Conservation (phyloP, 139 green algal species). For the Haematococcus lacustris region DNA sequence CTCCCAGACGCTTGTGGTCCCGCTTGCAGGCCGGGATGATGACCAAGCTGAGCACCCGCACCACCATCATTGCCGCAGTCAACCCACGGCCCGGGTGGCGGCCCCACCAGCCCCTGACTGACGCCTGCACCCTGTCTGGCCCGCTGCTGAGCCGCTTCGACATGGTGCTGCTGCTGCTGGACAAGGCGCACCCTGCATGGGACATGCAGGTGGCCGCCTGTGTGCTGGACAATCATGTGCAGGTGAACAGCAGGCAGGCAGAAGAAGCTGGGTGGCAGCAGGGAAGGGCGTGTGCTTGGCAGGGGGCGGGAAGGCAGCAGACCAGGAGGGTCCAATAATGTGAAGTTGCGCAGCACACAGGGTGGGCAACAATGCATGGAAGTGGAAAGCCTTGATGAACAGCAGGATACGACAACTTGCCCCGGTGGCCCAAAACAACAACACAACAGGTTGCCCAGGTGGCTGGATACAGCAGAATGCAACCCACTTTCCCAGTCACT, state of each 20-base stretch:
- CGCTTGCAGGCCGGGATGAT: slow-evolving; percentile 71
- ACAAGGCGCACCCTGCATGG: slow-evolving; percentile 52
- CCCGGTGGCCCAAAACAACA: too few relatives aligned
- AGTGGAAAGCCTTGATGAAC: too few relatives aligned
- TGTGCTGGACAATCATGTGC: slow-evolving; percentile 56
- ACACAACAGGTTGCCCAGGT: too few relatives aligned
- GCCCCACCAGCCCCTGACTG: too few relatives aligned
- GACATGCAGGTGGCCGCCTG: slow-evolving; percentile 64
- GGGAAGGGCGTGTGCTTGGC: too few relatives aligned
- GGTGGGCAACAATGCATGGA: not conserved
- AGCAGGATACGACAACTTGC: too few relatives aligned
- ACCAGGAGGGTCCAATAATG: not conserved
- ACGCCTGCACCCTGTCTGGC: slow-evolving; percentile 30
- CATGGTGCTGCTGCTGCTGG: slow-evolving; percentile 73
- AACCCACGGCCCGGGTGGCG: slow-evolving; percentile 56
- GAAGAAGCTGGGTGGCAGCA: too few relatives aligned
- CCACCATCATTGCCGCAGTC: slow-evolving; percentile 55
- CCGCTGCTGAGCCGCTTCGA: slow-evolving; percentile 82
- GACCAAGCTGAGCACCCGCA: slow-evolving; percentile 71
- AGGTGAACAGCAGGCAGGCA: too few relatives aligned
- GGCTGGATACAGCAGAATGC: too few relatives aligned
- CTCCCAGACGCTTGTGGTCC: too few relatives aligned
- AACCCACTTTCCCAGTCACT: too few relatives aligned
- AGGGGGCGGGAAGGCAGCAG: too few relatives aligned
- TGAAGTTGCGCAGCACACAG: not conserved